phyloP scores from a whole-genome alignment of 139 green algal species.

The Chlorokybus atmophyticus region DNA sequence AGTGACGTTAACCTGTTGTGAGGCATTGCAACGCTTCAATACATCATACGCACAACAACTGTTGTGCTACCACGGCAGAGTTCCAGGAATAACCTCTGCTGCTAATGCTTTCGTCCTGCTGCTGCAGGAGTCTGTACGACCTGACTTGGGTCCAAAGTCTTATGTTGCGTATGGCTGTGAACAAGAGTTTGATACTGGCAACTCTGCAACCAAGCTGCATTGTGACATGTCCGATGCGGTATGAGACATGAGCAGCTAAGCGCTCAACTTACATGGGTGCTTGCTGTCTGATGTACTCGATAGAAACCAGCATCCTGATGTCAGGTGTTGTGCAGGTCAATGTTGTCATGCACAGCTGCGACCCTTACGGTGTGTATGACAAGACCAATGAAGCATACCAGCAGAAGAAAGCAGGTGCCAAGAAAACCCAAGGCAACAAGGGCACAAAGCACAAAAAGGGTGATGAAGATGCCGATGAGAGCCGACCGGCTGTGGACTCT shows the following conservation, averaged over 20 bases:
- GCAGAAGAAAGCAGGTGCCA: not conserved
- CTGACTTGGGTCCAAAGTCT: conserved; percentile 20
- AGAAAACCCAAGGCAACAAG: not conserved
- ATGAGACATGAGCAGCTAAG: no score
- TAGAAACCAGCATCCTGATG: no score
- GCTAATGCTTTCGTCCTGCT: not conserved
- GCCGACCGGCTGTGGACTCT: not conserved
- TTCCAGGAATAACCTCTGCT: no score
- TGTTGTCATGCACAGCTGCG: not conserved
- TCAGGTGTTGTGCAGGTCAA: no score
- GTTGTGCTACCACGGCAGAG: no score
- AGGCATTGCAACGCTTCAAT: no score
- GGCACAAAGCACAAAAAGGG: not conserved
- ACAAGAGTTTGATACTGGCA: conserved; percentile 7
- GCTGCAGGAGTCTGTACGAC: not conserved
- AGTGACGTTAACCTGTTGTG: no score
- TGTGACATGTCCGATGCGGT: conserved; percentile 20
- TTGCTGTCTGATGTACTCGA: no score
- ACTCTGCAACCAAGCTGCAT: conserved; percentile 21
- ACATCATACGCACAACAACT: no score
- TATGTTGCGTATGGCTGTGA: conserved; percentile 23
- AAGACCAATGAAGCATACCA: not conserved
- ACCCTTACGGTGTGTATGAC: not conserved
- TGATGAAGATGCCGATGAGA: not conserved
- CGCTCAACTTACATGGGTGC: no score